Evolutionary conservation across 495 filamentous ascomycete species (phyloP), one percentile per base, ranked within the genome.

Genomic region (Penicillium chermesinum): DNA sequence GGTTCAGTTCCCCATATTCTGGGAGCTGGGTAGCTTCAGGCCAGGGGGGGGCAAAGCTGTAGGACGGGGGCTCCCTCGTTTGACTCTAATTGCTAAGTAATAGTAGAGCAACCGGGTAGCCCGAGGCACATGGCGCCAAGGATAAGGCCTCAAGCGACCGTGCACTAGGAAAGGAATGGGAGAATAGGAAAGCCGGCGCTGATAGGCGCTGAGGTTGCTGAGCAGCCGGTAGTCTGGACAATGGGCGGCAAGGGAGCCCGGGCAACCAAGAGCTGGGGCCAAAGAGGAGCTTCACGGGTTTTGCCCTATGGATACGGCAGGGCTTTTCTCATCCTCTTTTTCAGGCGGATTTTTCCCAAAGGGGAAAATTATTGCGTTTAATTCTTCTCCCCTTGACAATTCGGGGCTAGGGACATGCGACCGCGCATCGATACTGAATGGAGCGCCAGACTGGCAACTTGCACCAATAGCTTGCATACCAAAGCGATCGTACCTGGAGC

Each of bases 191-290:
- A 18, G 34, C 22, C 50, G 47, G 30, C 44, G 61, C 55, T 70
- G 66, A 70, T 70, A 66, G 63, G 66, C 55, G 55, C 49, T 54
- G 61, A 22, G 52, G 64, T 63, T 66, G 57, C 64, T 66, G 61
- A 52, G 59, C 55, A 63, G 57, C 49, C 48, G 48, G 49, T 66
- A 65, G 64, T 60, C 53, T 50, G 59, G 50, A 44, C 41, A 47
- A 58, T 57, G 59, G 52, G 67, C 67, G 69, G 67, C 64, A 70
- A 71, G 70, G 70, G 70, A 73, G 70, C 56, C 70, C 64, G 53
- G 66, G 70, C 70, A 73, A 73, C 70, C 40, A 52, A 34, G 33
- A n/a, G 15, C 40, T 44, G 55, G 55, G 55, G 50, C 50, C 34
- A 54, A 57, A 57, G 35, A 46, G 18, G n/a, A n/a, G n/a, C n/a